Evolutionary conservation across 78 protist genomes (phyloP).

Genomic region (Dictyostelium capitatum): DNA sequence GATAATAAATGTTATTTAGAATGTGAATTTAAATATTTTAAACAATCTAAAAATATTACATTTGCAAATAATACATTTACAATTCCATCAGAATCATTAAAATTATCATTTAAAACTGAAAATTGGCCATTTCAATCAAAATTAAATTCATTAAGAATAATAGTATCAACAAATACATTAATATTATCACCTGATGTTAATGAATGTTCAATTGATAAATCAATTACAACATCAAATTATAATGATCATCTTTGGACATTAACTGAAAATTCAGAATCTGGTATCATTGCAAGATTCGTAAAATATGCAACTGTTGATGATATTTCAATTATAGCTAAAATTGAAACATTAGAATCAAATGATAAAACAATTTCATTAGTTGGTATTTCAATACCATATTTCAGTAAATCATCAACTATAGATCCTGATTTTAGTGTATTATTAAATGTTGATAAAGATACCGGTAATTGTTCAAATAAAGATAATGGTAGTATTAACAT

Average conservation of each 20-base stretch:
- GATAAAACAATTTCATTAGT: not conserved
- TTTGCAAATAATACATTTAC: not conserved
- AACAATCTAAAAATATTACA: not conserved
- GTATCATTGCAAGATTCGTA: not conserved
- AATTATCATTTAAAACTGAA: not conserved
- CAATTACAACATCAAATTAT: not conserved
- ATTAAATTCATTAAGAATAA: not conserved
- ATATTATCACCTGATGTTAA: not conserved
- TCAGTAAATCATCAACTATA: not conserved
- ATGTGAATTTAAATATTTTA: not conserved
- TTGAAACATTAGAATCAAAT: not conserved
- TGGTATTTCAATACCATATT: not conserved
- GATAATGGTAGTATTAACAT: not conserved
- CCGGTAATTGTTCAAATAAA: not conserved
- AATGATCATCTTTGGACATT: not conserved
- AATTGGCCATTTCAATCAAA: slow-evolving; percentile 8
- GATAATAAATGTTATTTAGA: not conserved
- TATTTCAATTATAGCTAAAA: not conserved
- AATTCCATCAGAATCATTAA: not conserved
- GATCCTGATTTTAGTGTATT: not conserved
- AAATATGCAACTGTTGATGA: not conserved
- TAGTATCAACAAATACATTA: no score
- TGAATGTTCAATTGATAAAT: not conserved
- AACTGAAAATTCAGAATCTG: not conserved
- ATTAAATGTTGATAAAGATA: not conserved